Conservation (phyloP, 441 rosid species). For the Jatropha multifida region DNA sequence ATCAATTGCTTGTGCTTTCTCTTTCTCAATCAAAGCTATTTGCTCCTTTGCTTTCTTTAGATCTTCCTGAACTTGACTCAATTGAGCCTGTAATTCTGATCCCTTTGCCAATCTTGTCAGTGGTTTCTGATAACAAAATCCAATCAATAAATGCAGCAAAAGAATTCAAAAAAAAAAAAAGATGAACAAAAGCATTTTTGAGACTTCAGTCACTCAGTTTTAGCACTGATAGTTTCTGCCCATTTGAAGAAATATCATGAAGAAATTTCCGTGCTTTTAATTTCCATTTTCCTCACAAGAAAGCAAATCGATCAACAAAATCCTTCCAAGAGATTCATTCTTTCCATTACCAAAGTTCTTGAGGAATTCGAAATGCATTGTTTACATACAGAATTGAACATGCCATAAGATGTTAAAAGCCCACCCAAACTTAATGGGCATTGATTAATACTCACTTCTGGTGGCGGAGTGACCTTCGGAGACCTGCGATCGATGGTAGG, state of each 20-base stretch:
- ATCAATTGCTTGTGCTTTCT: slow-evolving; percentile 58
- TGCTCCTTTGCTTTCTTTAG: slow-evolving; percentile 79
- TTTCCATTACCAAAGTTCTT: neutral
- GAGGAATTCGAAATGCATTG: neutral
- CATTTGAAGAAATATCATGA: neutral
- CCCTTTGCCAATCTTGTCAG: slow-evolving; percentile 51
- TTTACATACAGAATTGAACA: slow-evolving; percentile 2
- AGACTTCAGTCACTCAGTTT: neutral
- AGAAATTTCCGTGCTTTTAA: neutral
- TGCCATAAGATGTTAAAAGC: neutral
- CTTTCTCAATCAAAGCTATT: slow-evolving; percentile 63
- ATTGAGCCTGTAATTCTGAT: slow-evolving; percentile 62
- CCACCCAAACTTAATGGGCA: slow-evolving; percentile 1
- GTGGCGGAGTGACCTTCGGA: slow-evolving; percentile 53
- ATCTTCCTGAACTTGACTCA: slow-evolving; percentile 67
- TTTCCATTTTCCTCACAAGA: neutral
- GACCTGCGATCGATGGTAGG: slow-evolving; percentile 60
- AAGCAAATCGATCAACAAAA: neutral
- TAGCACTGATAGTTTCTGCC: slow-evolving; percentile 4
- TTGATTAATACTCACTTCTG: slow-evolving; percentile 50
- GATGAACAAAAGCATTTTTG: slow-evolving; percentile 2
- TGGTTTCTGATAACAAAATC: slow-evolving; percentile 51
- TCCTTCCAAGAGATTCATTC: neutral
- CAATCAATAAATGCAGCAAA: slow-evolving; percentile 19
- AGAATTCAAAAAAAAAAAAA: neutral